Conservation (phyloP, 2,329 filamentous ascomycete species). For the Diaporthe capsici region DNA sequence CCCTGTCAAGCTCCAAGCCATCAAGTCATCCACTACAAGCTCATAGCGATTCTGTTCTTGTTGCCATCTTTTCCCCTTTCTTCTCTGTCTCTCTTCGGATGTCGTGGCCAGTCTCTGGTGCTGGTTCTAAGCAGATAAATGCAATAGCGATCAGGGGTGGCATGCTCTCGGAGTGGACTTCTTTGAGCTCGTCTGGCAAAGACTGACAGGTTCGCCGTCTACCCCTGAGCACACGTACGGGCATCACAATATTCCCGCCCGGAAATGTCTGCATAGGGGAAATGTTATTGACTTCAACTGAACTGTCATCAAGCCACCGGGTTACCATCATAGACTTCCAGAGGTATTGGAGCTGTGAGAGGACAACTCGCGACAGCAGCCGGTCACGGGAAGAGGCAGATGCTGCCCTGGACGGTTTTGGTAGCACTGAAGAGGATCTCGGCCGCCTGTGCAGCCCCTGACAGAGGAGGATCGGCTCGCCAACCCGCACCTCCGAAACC, state of each 20-base stretch:
- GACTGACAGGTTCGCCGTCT: background rate
- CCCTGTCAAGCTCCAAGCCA: constrained; percentile 6
- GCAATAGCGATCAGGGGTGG: background rate
- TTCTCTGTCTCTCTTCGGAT: background rate
- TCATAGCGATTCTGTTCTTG: background rate
- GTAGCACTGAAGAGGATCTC: constrained; percentile 35
- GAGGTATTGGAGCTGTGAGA: background rate
- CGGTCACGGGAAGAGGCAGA: constrained; percentile 2
- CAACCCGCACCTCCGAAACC: constrained; percentile 36
- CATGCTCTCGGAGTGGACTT: background rate
- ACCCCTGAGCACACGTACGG: background rate
- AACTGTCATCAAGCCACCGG: background rate
- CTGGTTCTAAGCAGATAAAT: background rate
- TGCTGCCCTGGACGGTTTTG: constrained; percentile 22
- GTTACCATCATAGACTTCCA: too few relatives aligned
- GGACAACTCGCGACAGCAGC: background rate
- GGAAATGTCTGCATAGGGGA: background rate
- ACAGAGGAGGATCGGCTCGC: constrained; percentile 34
- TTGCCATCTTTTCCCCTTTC: background rate
- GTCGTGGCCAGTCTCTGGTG: background rate
- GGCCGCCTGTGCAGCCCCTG: constrained; percentile 33
- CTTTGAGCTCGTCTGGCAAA: background rate
- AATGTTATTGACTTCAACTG: background rate
- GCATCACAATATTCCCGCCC: background rate
- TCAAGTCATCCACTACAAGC: background rate